Conservation (phyloP, 257 asterid genomes). For the Lycium ferocissimum region DNA sequence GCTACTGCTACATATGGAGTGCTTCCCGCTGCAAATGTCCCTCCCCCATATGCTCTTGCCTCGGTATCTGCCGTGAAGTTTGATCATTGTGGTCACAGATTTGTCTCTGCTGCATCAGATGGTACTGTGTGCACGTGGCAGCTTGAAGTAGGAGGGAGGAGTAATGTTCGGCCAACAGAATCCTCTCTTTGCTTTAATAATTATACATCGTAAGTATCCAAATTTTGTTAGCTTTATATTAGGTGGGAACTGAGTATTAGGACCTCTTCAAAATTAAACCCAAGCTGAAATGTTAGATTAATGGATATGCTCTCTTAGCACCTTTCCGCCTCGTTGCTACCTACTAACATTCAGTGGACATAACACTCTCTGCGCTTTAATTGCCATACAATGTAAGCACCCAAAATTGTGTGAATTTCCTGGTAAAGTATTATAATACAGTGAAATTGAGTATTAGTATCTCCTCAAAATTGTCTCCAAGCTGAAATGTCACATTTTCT, state of each 20-base stretch:
- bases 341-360: background rate
- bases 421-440: slow-evolving; percentile 18
- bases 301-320: slow-evolving; percentile 1
- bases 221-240: slow-evolving; percentile 6
- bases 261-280: slow-evolving; percentile 6
- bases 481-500: background rate
- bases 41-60: slow-evolving; percentile 91
- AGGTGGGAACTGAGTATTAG: slow-evolving; percentile 21
- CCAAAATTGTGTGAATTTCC: slow-evolving; percentile 24
- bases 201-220: slow-evolving; percentile 74
- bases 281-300: background rate
- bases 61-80: slow-evolving; percentile 86
- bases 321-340: background rate
- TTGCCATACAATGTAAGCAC: background rate
- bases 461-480: background rate
- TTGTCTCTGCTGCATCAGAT: slow-evolving; percentile 89
- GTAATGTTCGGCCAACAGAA: slow-evolving; percentile 86
- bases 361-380: background rate
- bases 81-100: slow-evolving; percentile 92
- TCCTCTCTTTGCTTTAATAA: slow-evolving; percentile 88
- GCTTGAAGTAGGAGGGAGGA: slow-evolving; percentile 98
- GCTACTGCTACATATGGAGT: slow-evolving; percentile 97
- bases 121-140: slow-evolving; percentile 99
- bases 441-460: background rate
- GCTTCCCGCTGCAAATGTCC: slow-evolving; percentile 95